phyloP scores from a whole-genome alignment of 179 eudicot genomes.

The Beta lomatogona region DNA sequence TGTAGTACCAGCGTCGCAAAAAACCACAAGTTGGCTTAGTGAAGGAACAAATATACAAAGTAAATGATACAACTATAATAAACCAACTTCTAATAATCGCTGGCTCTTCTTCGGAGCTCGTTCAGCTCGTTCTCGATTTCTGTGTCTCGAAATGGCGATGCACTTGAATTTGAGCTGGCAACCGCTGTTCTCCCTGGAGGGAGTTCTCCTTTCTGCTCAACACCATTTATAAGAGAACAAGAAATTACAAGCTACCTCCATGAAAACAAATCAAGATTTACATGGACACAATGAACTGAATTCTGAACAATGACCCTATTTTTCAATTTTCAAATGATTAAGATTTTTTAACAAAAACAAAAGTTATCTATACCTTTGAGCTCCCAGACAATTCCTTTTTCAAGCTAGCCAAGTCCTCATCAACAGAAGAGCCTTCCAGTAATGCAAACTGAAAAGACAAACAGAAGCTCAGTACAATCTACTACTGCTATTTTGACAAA shows the following conservation, averaged over 20 bases:
- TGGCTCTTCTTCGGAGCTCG: slow-evolving; percentile 73
- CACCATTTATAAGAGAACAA: slow-evolving; percentile 4
- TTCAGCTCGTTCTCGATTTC: slow-evolving; percentile 80
- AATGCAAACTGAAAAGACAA: slow-evolving; percentile 70
- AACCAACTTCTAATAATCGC: slow-evolving; percentile 42
- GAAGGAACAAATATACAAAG: slow-evolving; percentile 14
- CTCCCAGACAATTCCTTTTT: slow-evolving; percentile 75
- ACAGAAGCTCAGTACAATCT: slow-evolving; percentile 22
- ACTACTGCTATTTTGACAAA: background rate
- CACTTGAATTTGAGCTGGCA: slow-evolving; percentile 38
- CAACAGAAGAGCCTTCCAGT: slow-evolving; percentile 90
- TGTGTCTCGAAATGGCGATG: slow-evolving; percentile 58
- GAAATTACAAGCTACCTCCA: background rate
- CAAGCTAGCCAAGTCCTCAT: slow-evolving; percentile 81
- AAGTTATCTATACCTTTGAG: slow-evolving; percentile 51
- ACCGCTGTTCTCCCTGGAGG: slow-evolving; percentile 80
- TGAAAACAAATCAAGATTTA: background rate
- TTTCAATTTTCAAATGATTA: too few relatives aligned
- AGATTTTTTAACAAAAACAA: background rate
- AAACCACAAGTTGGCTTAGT: background rate
- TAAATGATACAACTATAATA: background rate
- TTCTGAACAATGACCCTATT: too few relatives aligned
- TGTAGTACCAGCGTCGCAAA: slow-evolving; percentile 12
- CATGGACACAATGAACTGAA: background rate
- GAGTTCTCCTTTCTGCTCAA: slow-evolving; percentile 81